phyloP scores from a whole-genome alignment of 495 filamentous ascomycete genomes.

The Choiromyces venosus region DNA sequence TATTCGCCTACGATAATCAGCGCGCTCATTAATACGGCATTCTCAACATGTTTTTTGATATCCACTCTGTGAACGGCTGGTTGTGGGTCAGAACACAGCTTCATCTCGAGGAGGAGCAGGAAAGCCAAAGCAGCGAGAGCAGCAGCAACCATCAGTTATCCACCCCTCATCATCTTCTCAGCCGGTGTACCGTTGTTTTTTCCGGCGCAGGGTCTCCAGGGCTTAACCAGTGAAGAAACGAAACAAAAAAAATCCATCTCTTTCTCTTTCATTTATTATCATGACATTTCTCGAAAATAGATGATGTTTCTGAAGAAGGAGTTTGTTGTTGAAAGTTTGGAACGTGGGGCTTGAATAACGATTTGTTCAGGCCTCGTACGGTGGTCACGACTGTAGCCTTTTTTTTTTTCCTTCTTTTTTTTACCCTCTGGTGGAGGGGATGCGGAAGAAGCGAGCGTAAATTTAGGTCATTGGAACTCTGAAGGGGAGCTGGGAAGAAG shows the following conservation, averaged over 20 bases:
- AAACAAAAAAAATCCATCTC: slow-evolving; percentile 22
- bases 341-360: background rate
- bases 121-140: slow-evolving; percentile 1
- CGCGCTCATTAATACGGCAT: slow-evolving; percentile 12
- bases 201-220: slow-evolving; percentile 23
- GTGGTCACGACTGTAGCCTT: background rate
- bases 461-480: slow-evolving; percentile 1
- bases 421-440: background rate
- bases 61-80: background rate
- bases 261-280: slow-evolving; percentile 1
- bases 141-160: slow-evolving; percentile 16
- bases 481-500: background rate
- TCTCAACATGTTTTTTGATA: slow-evolving; percentile 24
- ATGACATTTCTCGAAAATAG: background rate
- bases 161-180: slow-evolving; percentile 25
- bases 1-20: slow-evolving; percentile 10
- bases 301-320: background rate
- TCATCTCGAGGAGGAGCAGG: background rate
- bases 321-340: slow-evolving; percentile 1
- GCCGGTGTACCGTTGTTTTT: slow-evolving; percentile 27
- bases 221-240: slow-evolving; percentile 14
- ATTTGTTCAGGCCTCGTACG: background rate
- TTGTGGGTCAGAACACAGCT: background rate
- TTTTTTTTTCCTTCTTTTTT: background rate
- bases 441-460: background rate